phyloP scores from a whole-genome alignment of 352 stramenopile species.

The Phytophthora chlamydospora region DNA sequence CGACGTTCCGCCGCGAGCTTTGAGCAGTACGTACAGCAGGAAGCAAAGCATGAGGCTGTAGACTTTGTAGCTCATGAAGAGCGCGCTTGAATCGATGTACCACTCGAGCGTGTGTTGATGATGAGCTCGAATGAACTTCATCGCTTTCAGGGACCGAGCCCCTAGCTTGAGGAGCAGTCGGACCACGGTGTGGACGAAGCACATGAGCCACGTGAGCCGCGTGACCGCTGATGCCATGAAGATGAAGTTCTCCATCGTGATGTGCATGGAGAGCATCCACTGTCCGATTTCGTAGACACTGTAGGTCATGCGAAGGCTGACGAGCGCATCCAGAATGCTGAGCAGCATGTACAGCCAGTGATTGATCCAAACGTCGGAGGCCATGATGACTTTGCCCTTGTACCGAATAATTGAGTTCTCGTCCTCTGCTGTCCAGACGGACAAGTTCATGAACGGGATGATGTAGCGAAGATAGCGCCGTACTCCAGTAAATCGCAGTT shows the following conservation, averaged over 20 bases:
- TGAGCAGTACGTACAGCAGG: conserved; percentile 47
- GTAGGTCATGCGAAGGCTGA: conserved; percentile 55
- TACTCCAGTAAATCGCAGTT: conserved; percentile 42
- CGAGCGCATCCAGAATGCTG: conserved; percentile 57
- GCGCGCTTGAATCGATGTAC: conserved; percentile 49
- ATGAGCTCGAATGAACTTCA: conserved; percentile 37
- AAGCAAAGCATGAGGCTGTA: conserved; percentile 61
- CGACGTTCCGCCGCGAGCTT: conserved; percentile 37
- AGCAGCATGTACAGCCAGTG: conserved; percentile 72
- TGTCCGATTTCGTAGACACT: conserved; percentile 51
- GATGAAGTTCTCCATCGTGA: conserved; percentile 60
- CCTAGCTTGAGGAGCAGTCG: conserved; percentile 39
- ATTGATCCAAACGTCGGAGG: conserved; percentile 71
- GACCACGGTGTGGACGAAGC: conserved; percentile 45
- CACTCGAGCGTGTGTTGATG: conserved; percentile 47
- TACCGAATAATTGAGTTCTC: conserved; percentile 51
- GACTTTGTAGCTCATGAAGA: conserved; percentile 71
- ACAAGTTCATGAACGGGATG: conserved; percentile 52
- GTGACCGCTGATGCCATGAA: conserved; percentile 59
- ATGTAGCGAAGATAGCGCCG: conserved; percentile 44
- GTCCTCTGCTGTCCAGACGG: conserved; percentile 42
- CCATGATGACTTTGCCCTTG: conserved; percentile 58
- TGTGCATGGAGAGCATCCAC: conserved; percentile 61
- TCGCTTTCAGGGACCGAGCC: conserved; percentile 34
- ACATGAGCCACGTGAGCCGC: conserved; percentile 68